Evolutionary conservation across 1,139 yeast genomes (phyloP), one percentile per base, ranked within the genome.

Genomic region (Scheffersomyces lignicola): DNA sequence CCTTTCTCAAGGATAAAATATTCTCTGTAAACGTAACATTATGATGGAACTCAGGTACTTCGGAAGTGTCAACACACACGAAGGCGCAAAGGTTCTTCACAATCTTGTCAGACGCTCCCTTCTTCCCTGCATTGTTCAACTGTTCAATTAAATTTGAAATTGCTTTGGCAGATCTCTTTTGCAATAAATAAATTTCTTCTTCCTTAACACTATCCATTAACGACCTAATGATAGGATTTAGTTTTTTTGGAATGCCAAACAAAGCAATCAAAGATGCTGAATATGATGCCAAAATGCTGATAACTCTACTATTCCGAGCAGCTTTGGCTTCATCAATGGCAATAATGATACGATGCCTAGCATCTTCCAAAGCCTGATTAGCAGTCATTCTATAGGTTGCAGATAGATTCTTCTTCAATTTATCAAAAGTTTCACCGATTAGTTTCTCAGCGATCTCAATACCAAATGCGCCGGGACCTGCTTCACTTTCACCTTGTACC

Each of bases 401-500:
- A n/a, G 84, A 70, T 49, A 94, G 63, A 7, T 73, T 55, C 40
- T 78, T 78, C 45, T 79, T 67, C 45, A 89, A 62, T 52, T 83
- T 84, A 13, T 76, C 78, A 55, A 78, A 88, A 5, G 80, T 76
- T 34, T 82, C 88, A 34, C 68, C 66, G 21, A 83, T 68, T 7
- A 90, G 74, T 45, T 77, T 76, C 40, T 83, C 84, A 1, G 97
- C 97, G 46, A 78, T 78, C 28, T 76, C 84, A 32, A 92, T 58
- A 8, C 88, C 78, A 60, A 94, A 94, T 0, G 97, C 97, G 47
- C 83, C 90, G 1, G 96, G 90, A 1, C 97, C 97, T 4, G 97
- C 96, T 43, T 87, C 96, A 1, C 81, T 71, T 54, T 92, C 98
- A 23, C 98, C 98, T 57, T 88, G 94, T 4, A 90, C 96, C 12